Evolutionary conservation across 805 yeast species (phyloP).

Genomic region (Tetrapisispora nanseiensis): DNA sequence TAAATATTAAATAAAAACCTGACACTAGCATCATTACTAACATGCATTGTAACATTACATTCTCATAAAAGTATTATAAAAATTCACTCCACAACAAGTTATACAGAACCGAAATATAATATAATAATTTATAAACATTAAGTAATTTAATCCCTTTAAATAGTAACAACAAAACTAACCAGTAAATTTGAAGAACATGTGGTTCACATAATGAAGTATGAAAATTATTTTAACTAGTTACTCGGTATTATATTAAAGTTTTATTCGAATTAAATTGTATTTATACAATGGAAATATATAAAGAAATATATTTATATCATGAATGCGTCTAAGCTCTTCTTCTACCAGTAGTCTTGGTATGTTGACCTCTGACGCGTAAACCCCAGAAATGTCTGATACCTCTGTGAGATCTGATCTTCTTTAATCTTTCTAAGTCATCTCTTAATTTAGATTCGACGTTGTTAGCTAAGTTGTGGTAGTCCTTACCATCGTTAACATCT

Average conservation of each 20-base stretch:
- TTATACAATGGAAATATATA: slow-evolving; percentile 3
- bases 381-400: slow-evolving; percentile 99
- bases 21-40: too few relatives aligned
- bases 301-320: not conserved
- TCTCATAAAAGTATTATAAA: too few relatives aligned
- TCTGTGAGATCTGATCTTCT: slow-evolving; percentile 99
- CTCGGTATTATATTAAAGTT: not conserved
- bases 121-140: too few relatives aligned
- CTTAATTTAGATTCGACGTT: slow-evolving; percentile 98
- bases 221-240: not conserved
- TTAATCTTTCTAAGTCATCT: slow-evolving; percentile 99
- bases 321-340: slow-evolving; percentile 39
- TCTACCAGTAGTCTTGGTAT: slow-evolving; percentile 99
- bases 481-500: slow-evolving; percentile 97
- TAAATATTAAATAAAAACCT: slow-evolving; percentile 7
- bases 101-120: too few relatives aligned
- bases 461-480: slow-evolving; percentile 97
- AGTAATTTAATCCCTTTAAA: not conserved
- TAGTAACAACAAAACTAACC: not conserved
- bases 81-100: too few relatives aligned
- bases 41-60: too few relatives aligned
- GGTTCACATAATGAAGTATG: not conserved
- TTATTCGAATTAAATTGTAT: slow-evolving; percentile 1
- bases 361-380: slow-evolving; percentile 99
- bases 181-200: not conserved